Evolutionary conservation across 1,284 basidiomycete genomes (phyloP), one percentile per base, ranked within the genome.

Genomic region (Irpex rosettiformis): DNA sequence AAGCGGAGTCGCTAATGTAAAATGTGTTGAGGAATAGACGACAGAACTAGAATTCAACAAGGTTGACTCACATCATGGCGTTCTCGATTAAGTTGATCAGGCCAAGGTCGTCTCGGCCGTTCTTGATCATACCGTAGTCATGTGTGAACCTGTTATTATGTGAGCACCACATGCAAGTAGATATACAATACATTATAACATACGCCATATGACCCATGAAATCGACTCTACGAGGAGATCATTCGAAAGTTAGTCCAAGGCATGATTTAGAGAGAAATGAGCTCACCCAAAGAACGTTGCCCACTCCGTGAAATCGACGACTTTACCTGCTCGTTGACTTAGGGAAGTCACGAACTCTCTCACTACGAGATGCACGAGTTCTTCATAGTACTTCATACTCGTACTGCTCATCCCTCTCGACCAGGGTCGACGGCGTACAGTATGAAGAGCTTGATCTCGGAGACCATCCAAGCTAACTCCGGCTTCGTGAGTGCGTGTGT

Each of bases 141-240:
- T 61, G 51, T 16, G 57, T 60, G 53, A 58, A 63, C 16, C 62
- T 61, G 37, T 33, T 7, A 21, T 33, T 22, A 21, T 21, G 22
- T 40, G 8, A 29, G 24, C 28, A 30, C 40, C 4, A 7, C 4
- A 10, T 18, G 16, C 57, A 54, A 29, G 33, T 21, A 2, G 33
- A 47, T 5, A 43, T n/a, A 42, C 13, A 10, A 10, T 10, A 60
- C 25, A 22, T 3, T 24, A 25, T 1, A 49, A 57, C 62, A 2
- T 56, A 66, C 64, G 64, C 64, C 37, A 65, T 57, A 21, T 58
- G 63, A 11, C 65, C 65, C 65, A 67, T 65, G 28, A 67, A 58
- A 48, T 67, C 65, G 49, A 64, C 59, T 10, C 61, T 62, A 21
- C n/a, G n/a, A 45, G 7, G 37, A n/a, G 11, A 57, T 24, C n/a